Percentiles rank a stretch among this genome's conserved stretches.
phyloP scores from a whole-genome alignment of 768 basidiomycete species.

The Naematelia aurantialba region DNA sequence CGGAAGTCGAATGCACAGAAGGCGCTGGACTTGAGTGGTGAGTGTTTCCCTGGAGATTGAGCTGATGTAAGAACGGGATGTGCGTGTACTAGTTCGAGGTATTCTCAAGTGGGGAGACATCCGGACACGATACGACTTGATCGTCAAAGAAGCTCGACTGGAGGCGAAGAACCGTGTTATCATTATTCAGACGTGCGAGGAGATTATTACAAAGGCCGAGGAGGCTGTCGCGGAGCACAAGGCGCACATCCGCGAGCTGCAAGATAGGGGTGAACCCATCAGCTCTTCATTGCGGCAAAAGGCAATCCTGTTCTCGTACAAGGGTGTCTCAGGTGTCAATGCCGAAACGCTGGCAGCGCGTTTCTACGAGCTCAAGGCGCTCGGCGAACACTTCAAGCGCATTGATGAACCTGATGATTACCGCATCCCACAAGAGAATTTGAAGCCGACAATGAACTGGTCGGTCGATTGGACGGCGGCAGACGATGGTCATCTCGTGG shows the following conservation, averaged over 20 bases:
- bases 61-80: conserved; percentile 69
- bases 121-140: conserved; percentile 84
- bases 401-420: conserved; percentile 76
- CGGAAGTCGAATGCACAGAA: conserved; percentile 90
- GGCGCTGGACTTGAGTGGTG: conserved; percentile 83
- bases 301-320: conserved; percentile 86
- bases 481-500: conserved; percentile 90
- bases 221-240: conserved; percentile 80
- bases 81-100: conserved; percentile 89
- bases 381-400: conserved; percentile 71
- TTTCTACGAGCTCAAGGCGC: conserved; percentile 78
- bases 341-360: conserved; percentile 94
- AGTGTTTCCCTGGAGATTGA: conserved; percentile 7
- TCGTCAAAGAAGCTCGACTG: conserved; percentile 84
- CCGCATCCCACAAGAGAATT: conserved; percentile 84
- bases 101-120: conserved; percentile 98
- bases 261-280: conserved; percentile 79
- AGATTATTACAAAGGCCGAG: conserved; percentile 80
- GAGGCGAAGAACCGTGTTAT: conserved; percentile 89
- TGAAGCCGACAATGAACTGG: conserved; percentile 93
- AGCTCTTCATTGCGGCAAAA: conserved; percentile 94
- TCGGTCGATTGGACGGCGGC: conserved; percentile 88
- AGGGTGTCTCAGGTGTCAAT: conserved; percentile 88
- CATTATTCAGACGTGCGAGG: conserved; percentile 85
- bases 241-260: conserved; percentile 68